Base-by-base conservation (phyloP, 2,329 filamentous ascomycete species). In the Xenoacremonium recifei region DNA sequence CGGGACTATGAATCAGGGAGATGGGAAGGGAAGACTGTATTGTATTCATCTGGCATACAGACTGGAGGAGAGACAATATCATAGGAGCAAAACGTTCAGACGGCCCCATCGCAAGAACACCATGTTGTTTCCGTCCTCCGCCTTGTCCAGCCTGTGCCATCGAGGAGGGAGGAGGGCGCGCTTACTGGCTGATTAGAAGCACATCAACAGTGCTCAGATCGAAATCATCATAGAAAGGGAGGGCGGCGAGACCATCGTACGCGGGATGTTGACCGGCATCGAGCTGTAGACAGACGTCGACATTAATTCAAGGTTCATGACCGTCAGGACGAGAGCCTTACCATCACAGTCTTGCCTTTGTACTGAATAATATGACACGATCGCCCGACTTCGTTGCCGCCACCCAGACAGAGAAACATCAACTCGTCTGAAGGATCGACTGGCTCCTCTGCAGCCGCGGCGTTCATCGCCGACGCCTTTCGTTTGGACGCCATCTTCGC, bases 321-420 rank as follows among this genome's bases (percentile, higher is more conserved):
- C 16, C n/a, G n/a, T n/a, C n/a, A n/a, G 31, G 29, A 45, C 37
- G 34, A 40, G 15, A 18, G 23, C 39, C 60, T 57, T 73, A 95
- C 90, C 93, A 99, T 99, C 54, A 99, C 89, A 5, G 92, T 97
- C 69, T 99, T 99, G 48, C 93, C 93, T 70, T 97, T 99, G 79
- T 99, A 99, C 62, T 97, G 90, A 46, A 99, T 84, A 57, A 99
- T 96, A 64, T 99, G 93, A 67, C 93, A 97, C 53, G 93, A 97
- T 53, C 93, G 80, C 40, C 93, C 93, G 48, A 99, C 93, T 69
- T 99, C 93, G 66, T 96, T 97, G 54, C 93, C 93, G 48, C 93
- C 93, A 48, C 93, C 93, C 27, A 99, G 73, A 58, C 89, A 95
- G 40, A 96, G 79, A 60, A 99, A 99, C 71, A 90, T 87, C 44